Conservation (phyloP, 257 asterid species). For the Ophiorrhiza pumila region DNA sequence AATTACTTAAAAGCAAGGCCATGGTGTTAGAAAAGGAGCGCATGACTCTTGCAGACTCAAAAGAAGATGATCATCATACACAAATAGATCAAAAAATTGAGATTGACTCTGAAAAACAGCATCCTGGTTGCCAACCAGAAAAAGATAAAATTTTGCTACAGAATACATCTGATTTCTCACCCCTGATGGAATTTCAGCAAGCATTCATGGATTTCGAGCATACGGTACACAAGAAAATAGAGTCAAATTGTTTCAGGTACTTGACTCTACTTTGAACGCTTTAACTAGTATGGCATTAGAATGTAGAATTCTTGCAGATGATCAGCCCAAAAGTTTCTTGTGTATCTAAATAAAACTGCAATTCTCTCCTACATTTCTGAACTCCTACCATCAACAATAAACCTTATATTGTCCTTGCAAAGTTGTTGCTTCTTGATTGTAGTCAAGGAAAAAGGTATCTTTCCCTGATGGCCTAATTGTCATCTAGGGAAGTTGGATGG, state of each 20-base stretch:
- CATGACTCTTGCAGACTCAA: slow-evolving; percentile 16
- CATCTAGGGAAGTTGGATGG: neutral
- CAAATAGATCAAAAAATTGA: slow-evolving; percentile 1
- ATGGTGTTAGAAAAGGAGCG: slow-evolving; percentile 41
- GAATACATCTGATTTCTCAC: slow-evolving; percentile 21
- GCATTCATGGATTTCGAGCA: slow-evolving; percentile 37
- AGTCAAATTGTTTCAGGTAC: slow-evolving; percentile 54
- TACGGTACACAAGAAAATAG: slow-evolving; percentile 33
- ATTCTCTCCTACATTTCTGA: no score
- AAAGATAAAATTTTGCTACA: slow-evolving; percentile 10
- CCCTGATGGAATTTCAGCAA: slow-evolving; percentile 30
- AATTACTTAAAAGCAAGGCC: slow-evolving; percentile 45
- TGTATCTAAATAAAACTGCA: no score
- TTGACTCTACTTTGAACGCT: neutral
- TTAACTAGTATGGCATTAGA: neutral
- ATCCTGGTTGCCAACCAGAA: slow-evolving; percentile 10
- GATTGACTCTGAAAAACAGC: slow-evolving; percentile 16
- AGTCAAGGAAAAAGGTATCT: neutral
- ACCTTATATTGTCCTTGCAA: neutral
- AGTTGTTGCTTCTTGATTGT: neutral
- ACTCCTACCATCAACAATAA: no score
- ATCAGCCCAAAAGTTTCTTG: no score
- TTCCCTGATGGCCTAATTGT: neutral
- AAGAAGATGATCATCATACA: slow-evolving; percentile 12
- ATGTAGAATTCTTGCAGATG: neutral